These are phyloP conservation scores for Fragilariopsis cylindrus DNA, from an alignment of 108 stramenopile genomes.

Conservation along the genomic window DNA sequence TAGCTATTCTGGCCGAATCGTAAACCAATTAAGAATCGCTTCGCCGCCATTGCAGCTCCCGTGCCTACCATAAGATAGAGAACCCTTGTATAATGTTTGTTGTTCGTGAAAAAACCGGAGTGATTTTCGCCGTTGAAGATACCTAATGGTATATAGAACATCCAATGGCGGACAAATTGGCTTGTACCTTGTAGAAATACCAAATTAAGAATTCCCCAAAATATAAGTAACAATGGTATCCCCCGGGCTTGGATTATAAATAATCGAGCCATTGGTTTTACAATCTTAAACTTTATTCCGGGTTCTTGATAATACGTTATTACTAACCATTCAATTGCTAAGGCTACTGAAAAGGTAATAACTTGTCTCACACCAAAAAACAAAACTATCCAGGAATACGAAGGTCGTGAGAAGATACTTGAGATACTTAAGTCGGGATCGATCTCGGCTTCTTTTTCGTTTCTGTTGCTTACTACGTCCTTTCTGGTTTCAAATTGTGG, in stretches of 20 bases:
- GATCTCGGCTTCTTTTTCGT: background rate
- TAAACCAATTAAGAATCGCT: constrained; percentile 48
- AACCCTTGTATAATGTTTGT: background rate
- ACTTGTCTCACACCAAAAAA: constrained; percentile 32
- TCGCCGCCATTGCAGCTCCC: constrained; percentile 36
- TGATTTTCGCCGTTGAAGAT: constrained; percentile 56
- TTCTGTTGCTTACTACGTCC: background rate
- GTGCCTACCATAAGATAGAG: constrained; percentile 35
- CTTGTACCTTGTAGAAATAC: constrained; percentile 25
- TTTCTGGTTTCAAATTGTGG: background rate
- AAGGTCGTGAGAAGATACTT: background rate
- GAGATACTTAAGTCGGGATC: no score
- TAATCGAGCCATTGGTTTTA: constrained; percentile 56
- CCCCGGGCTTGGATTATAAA: constrained; percentile 54
- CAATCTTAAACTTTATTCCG: constrained; percentile 31
- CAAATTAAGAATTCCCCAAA: constrained; percentile 26
- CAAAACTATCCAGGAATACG: constrained; percentile 36
- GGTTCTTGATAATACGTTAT: constrained; percentile 54
- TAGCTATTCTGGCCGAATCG: constrained; percentile 45
- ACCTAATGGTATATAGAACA: constrained; percentile 26
- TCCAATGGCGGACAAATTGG: constrained; percentile 35
- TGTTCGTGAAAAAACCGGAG: constrained; percentile 24
- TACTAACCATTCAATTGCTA: constrained; percentile 21
- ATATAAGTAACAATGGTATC: background rate
- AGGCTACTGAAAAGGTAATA: constrained; percentile 34